These are phyloP conservation scores for Helotiales sp. DNA, from an alignment of 2,329 filamentous ascomycete genomes.

Conservation along the genomic window DNA sequence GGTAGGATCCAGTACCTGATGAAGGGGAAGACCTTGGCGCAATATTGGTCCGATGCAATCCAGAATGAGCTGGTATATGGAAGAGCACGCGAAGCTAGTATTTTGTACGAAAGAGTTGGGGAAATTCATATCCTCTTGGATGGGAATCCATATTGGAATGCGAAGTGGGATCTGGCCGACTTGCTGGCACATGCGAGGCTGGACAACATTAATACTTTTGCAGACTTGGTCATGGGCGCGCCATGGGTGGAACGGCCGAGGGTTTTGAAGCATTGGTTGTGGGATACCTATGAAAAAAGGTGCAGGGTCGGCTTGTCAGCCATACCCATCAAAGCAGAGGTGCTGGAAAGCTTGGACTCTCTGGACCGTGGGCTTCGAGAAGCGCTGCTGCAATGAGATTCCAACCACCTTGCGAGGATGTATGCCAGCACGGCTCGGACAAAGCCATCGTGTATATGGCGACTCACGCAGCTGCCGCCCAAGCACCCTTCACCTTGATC, in stretches of 20 bases:
- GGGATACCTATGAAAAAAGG: not conserved
- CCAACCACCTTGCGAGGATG: not conserved
- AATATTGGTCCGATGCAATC: not conserved
- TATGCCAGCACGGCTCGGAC: not conserved
- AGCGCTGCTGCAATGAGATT: no score
- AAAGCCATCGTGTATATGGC: not conserved
- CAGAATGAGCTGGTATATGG: not conserved
- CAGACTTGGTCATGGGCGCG: not conserved
- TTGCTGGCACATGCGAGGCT: not conserved
- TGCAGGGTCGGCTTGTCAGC: not conserved
- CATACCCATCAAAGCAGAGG: not conserved
- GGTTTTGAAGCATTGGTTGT: not conserved
- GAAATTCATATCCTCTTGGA: not conserved
- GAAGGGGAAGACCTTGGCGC: not conserved
- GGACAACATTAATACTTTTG: not conserved
- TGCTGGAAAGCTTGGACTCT: not conserved
- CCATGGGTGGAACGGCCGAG: no score
- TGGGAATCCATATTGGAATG: not conserved
- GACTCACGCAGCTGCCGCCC: constrained; percentile 20
- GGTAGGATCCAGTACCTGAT: not conserved
- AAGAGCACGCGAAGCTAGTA: not conserved
- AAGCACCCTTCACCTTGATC: constrained; percentile 22
- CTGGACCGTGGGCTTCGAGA: not conserved
- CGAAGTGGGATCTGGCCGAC: not conserved
- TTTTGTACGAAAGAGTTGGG: not conserved